These are phyloP conservation scores for Globisporangium megalacanthum DNA, from an alignment of 352 stramenopile genomes.

Conservation along the genomic window DNA sequence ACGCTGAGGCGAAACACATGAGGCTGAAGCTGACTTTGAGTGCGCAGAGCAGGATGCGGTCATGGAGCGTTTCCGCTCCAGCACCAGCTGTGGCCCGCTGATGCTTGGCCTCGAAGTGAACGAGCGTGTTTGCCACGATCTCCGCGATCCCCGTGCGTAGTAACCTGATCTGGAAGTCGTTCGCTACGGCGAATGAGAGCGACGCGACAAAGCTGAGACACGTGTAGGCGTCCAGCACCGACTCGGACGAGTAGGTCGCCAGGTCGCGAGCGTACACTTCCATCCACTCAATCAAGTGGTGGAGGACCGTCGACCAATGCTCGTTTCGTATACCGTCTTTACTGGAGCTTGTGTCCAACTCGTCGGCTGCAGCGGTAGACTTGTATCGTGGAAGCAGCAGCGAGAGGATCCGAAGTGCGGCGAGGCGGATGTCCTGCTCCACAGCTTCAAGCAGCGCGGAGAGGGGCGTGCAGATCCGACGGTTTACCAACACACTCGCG, in stretches of 20 bases:
- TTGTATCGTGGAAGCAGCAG: conserved; percentile 26
- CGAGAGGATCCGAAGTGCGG: conserved; percentile 40
- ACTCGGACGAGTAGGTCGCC: conserved; percentile 18
- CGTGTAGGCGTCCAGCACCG: conserved; percentile 35
- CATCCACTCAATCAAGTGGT: conserved; percentile 69
- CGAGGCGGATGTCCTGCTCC: conserved; percentile 35
- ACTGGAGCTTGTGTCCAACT: not conserved
- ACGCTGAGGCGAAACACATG: conserved; percentile 30
- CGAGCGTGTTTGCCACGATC: conserved; percentile 27
- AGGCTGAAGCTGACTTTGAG: conserved; percentile 37
- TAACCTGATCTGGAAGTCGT: conserved; percentile 26
- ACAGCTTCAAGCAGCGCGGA: conserved; percentile 46
- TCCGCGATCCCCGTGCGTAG: conserved; percentile 39
- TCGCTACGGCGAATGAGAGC: conserved; percentile 13
- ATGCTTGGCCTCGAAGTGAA: conserved; percentile 21
- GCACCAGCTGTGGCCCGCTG: conserved; percentile 1
- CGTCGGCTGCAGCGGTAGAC: too few relatives aligned
- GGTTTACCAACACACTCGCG: conserved; percentile 23
- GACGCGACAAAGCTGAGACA: conserved; percentile 39
- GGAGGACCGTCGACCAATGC: conserved; percentile 33
- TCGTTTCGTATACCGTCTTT: conserved; percentile 15
- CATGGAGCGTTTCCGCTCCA: conserved; percentile 9
- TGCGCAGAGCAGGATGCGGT: conserved; percentile 26
- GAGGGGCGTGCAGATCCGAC: conserved; percentile 34
- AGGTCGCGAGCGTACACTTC: conserved; percentile 54